A percentile compares a stretch with the other conserved stretches of the same genome.
These are phyloP conservation scores for Neofusicoccum cordaticola DNA, from an alignment of 2,329 filamentous ascomycete species.

Conservation along the genomic window DNA sequence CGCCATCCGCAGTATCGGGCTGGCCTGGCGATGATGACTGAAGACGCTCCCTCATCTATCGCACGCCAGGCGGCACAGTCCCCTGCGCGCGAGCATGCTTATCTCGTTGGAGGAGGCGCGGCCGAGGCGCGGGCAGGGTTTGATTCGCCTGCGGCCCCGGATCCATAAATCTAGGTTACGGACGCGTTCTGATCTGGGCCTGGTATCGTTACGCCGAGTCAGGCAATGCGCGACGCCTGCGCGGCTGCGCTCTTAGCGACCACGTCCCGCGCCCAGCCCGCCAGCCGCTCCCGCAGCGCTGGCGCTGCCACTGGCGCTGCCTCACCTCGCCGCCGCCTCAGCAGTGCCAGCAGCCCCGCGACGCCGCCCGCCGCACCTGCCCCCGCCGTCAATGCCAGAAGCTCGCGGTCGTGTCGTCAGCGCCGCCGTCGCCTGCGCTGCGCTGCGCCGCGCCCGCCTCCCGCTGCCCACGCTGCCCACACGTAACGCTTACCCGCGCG, in stretches of 20 bases:
- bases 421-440: not conserved
- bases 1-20: not conserved
- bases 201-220: not conserved
- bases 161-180: not conserved
- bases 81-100: conserved; percentile 3
- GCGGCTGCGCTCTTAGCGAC: too few species aligned
- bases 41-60: not conserved
- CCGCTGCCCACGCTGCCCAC: conserved; percentile 16
- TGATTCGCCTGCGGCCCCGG: not conserved
- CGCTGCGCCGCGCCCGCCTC: not conserved
- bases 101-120: not conserved
- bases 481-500: conserved; percentile 32
- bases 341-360: too few species aligned
- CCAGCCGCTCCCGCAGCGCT: too few species aligned
- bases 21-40: not conserved
- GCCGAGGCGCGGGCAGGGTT: not conserved
- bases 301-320: too few species aligned
- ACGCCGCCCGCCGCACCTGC: too few species aligned
- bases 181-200: not conserved
- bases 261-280: too few species aligned
- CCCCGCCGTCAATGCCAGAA: too few species aligned
- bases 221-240: too few species aligned
- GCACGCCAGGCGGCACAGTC: not conserved
- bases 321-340: too few species aligned
- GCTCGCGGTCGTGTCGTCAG: too few species aligned